phyloP scores from a whole-genome alignment of 1,284 basidiomycete species.

The Phlebopus sp. region DNA sequence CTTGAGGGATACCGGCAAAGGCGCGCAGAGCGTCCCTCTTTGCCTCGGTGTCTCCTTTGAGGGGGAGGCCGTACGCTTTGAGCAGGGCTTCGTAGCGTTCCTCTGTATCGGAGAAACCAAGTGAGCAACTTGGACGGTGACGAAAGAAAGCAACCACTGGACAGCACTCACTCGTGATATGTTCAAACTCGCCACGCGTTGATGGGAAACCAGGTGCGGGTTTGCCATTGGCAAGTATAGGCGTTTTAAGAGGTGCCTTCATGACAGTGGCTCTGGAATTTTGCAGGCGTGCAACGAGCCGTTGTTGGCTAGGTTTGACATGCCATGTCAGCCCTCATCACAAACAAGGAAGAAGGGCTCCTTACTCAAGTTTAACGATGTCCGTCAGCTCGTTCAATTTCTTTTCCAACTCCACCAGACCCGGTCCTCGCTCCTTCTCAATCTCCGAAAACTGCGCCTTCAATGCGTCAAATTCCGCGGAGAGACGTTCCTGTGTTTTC shows the following conservation, averaged over 20 bases:
- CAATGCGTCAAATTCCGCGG: conserved; percentile 14
- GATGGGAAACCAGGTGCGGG: conserved; percentile 15
- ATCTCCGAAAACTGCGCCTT: conserved; percentile 12
- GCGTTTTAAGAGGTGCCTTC: conserved; percentile 17
- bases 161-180: conserved; percentile 23
- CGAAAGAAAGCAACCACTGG: too few relatives aligned
- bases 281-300: conserved; percentile 19
- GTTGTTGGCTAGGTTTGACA: conserved; percentile 11
- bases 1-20: conserved; percentile 19
- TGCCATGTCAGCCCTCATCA: background rate
- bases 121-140: background rate
- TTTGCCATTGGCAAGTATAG: conserved; percentile 15
- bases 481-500: conserved; percentile 13
- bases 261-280: conserved; percentile 24
- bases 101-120: conserved; percentile 11
- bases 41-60: conserved; percentile 23
- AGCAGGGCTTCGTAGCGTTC: conserved; percentile 23
- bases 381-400: conserved; percentile 20
- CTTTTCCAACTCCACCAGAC: conserved; percentile 21
- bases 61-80: conserved; percentile 14
- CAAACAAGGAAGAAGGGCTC: background rate
- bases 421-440: conserved; percentile 7
- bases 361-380: conserved; percentile 20
- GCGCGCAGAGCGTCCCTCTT: conserved; percentile 20
- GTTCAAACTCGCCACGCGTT: conserved; percentile 22